Evolutionary conservation across 805 yeast genomes (phyloP), one percentile per base, ranked within the genome.

Genomic region (Metschnikowia santaceciliae): DNA sequence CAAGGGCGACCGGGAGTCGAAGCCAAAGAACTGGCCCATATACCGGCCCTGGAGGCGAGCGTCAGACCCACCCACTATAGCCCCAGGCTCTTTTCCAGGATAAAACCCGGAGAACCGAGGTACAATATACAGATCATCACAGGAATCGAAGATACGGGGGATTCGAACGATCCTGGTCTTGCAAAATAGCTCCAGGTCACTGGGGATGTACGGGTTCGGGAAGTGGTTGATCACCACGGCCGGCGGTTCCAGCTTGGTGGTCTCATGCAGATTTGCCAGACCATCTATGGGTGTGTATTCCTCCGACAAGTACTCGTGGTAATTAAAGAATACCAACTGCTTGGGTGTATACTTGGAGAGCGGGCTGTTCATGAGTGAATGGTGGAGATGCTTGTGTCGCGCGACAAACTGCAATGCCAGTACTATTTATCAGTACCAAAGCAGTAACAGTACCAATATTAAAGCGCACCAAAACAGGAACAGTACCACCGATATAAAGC

Each of bases 21-120:
- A 59, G 0, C 89, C 89, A 63, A 72, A 86, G 57, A 77, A 80
- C 1, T 42, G 49, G 22, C 47, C 44, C 20, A 32, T 37, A 5
- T 41, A 20, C 1, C 48, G 54, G 20, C 40, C 47, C n/a, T 23
- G 15, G 8, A 32, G 19, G 17, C 17, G 40, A 3, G 14, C 33
- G 7, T 30, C 32, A 2, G 23, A 23, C 22, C 13, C 40, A 17
- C 52, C 53, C 4, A 52, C 48, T 38, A 80, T 62, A 0, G 88
- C 88, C 2, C 84, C 89, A 2, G 83, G 80, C 58, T 86, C 90
- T 2, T 42, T 54, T 0, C 91, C 91, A 0, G 90, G 90, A 0
- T 75, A 55, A 7, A 53, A 62, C 0, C 63, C 62, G 7, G 86
- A 81, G 61, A 85, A 86, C 55, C 74, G 79, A 1, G 90, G 90